Base-by-base conservation (phyloP, 495 filamentous ascomycete species). In the Aspergillus coremiiformis region DNA sequence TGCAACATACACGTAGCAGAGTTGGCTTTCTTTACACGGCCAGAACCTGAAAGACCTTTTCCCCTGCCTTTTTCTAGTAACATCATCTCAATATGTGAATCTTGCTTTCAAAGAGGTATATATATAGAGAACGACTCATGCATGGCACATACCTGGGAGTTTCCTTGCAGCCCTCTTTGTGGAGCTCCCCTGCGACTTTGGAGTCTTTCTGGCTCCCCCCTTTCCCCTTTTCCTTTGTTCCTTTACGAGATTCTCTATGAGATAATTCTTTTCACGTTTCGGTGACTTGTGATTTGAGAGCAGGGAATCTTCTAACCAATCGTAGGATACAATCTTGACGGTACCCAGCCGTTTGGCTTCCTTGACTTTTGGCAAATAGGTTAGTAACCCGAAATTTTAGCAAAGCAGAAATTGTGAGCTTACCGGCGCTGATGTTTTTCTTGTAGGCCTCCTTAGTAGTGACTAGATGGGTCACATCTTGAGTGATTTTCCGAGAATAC, bases 231-330 rank as follows among this genome's bases (percentile, higher is more conserved):
- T 59, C 27, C 57, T 56, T 32, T 54, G 48, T 17, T 65, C 63
- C 20, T 64, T 64, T 14, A 72, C 11, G 10, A 69, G 63, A 17
- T 63, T 68, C 55, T 72, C 58, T 45, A 72, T 65, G 2, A 76
- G 65, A 57, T 83, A 87, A 0, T 61, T 53, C 1, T 37, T 52
- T 52, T 78, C 81, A 0, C 61, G 58, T 55, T 64, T 66, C 0
- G 69, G 72, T 1, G 51, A 64, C 12, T 35, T 44, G 1, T 44
- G 42, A 26, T 60, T 62, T 2, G 56, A 52, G 17, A 69, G 54
- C 1, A 84, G 54, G 0, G 69, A 75, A 17, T 84, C 80, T 52
- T 79, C 74, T 2, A 86, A 63, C 83, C 83, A 87, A 58, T 85
- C 82, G 23, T 70, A 78, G 8, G 66, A 68, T 14, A 87, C 80